Conservation (phyloP, 139 green algal species). For the Choricystis sp. region DNA sequence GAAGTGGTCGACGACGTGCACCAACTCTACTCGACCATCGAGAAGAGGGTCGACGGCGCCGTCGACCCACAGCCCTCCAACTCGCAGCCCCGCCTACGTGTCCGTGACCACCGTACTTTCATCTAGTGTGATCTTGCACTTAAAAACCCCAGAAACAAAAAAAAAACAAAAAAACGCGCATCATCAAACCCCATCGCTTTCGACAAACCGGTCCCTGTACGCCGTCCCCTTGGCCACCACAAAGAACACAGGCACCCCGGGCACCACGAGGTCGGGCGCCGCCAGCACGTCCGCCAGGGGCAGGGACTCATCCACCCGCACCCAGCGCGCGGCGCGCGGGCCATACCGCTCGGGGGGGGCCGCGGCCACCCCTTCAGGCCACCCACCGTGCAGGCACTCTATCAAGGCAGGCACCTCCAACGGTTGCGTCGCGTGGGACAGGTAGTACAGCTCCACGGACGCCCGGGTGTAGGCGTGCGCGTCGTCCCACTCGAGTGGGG, state of each 20-base stretch:
- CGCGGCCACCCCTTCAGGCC: constrained; percentile 31
- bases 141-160: too few relatives aligned
- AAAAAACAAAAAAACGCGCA: too few relatives aligned
- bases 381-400: constrained; percentile 46
- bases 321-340: constrained; percentile 18
- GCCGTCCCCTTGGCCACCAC: constrained; percentile 45
- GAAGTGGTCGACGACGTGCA: too few relatives aligned
- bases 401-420: constrained; percentile 20
- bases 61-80: too few relatives aligned
- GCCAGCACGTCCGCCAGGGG: constrained; percentile 32
- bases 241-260: constrained; percentile 67
- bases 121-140: too few relatives aligned
- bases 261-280: constrained; percentile 38
- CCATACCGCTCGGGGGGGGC: constrained; percentile 44
- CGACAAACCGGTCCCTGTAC: constrained; percentile 46
- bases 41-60: too few relatives aligned
- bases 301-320: constrained; percentile 14
- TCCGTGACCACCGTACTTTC: too few relatives aligned
- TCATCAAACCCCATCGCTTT: too few relatives aligned
- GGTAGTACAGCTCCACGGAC: constrained; percentile 72
- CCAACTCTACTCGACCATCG: too few relatives aligned
- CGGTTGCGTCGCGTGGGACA: constrained; percentile 35
- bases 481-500: constrained; percentile 68
- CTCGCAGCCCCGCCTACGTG: too few relatives aligned
- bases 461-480: constrained; percentile 41